These are phyloP conservation scores for Solanum paucissectum DNA, from an alignment of 257 asterid species.

Conservation along the genomic window DNA sequence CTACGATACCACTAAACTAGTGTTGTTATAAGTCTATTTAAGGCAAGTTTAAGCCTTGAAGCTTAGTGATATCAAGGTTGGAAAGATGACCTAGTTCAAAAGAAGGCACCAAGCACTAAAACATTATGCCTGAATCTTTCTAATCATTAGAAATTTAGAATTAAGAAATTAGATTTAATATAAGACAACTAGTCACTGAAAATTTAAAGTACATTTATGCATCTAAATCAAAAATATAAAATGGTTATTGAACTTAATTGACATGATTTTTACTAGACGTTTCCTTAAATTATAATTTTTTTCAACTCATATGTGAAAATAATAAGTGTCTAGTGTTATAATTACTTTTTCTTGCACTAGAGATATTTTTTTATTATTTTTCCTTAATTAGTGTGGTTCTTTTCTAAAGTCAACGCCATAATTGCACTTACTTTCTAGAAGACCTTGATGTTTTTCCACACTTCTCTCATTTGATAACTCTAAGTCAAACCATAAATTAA, in stretches of 20 bases:
- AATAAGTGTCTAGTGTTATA: neutral
- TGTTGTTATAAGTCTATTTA: neutral
- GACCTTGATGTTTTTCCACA: neutral
- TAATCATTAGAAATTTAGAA: neutral
- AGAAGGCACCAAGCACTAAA: neutral
- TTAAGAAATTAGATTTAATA: neutral
- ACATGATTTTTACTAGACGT: neutral
- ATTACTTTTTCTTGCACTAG: neutral
- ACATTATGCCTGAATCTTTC: neutral
- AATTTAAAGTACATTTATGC: neutral
- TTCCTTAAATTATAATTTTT: neutral
- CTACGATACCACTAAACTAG: neutral
- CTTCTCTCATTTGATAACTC: neutral
- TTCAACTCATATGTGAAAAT: too few relatives aligned
- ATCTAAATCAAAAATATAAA: neutral
- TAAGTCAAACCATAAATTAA: neutral
- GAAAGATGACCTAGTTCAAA: neutral
- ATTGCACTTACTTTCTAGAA: neutral
- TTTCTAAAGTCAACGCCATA: neutral
- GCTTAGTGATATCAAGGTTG: neutral
- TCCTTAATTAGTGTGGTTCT: neutral
- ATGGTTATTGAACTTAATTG: neutral
- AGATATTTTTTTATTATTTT: neutral
- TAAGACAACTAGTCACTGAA: neutral
- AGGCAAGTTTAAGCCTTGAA: neutral